Evolutionary conservation across 495 filamentous ascomycete species (phyloP), one percentile per base, ranked within the genome.

Genomic region (Bombardia bombarda): DNA sequence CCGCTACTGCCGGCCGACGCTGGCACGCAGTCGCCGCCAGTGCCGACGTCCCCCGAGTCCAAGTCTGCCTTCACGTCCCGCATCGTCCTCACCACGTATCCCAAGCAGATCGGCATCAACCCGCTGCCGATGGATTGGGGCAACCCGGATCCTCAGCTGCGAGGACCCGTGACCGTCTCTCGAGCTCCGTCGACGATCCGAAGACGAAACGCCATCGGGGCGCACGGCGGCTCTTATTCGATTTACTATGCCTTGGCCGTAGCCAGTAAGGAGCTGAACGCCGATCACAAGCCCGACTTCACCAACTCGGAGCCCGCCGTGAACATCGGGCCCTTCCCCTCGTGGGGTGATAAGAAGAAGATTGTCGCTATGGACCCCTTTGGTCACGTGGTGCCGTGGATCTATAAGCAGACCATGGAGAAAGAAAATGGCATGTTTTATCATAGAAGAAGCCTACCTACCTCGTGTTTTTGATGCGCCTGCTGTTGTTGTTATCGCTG

Each of bases 341-440:
- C 90, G 60, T 98, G 92, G 92, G 73, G 70, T 18, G 87, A 96
- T 60, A 77, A 80, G 58, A 90, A 86, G 56, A 96, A 95, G 71
- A 96, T 98, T 46, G 92, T 98, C 19, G 85, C 92, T 21, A 94
- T 98, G 86, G 92, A 98, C 62, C 92, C 92, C 6, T 83, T 81
- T 51, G 92, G 92, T 5, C 92, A 98, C 63, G 69, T 94, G 46
- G 80, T 84, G 4, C 88, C 90, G 13, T 90, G 82, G 84, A 60
- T 87, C 12, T 89, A 77, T 65, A 77, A 79, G 30, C 75, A 84
- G 43, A 60, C 70, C 16, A 86, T 89, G 45, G 65, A 78, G 14
- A 77, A 78, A 25, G 79, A 90, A 28, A 69, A 80, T 49, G 64
- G 74, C 69, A 58, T 46, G 51, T 38, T 18, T 14, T 19, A 20